phyloP scores from a whole-genome alignment of 495 filamentous ascomycete genomes.

The Tuber calosporum region DNA sequence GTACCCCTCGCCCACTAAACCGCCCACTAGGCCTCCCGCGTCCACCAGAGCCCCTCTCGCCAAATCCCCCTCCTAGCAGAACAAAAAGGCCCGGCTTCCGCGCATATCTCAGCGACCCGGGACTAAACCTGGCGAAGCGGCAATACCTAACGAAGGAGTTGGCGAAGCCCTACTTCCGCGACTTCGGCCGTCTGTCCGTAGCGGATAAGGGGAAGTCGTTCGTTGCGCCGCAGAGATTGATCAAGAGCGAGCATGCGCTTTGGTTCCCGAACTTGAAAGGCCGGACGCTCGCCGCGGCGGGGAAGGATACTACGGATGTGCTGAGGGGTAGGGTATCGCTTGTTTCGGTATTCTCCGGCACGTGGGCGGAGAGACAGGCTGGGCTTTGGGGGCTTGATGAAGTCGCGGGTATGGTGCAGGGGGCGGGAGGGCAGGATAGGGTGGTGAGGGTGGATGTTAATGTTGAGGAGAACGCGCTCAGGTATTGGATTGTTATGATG shows the following conservation, averaged over 20 bases:
- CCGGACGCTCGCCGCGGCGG: slow-evolving; percentile 55
- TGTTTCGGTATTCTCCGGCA: slow-evolving; percentile 69
- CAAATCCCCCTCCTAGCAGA: slow-evolving; percentile 51
- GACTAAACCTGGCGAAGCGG: slow-evolving; percentile 68
- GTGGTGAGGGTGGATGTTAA: slow-evolving; percentile 69
- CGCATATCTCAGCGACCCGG: slow-evolving; percentile 75
- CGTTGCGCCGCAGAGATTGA: slow-evolving; percentile 65
- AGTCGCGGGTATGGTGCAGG: slow-evolving; percentile 22
- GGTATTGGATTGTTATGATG: slow-evolving; percentile 62
- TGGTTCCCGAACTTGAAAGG: slow-evolving; percentile 92
- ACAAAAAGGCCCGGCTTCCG: slow-evolving; percentile 73
- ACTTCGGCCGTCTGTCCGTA: slow-evolving; percentile 75
- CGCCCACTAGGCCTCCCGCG: slow-evolving; percentile 71
- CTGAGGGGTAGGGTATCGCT: slow-evolving; percentile 66
- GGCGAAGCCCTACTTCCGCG: slow-evolving; percentile 80
- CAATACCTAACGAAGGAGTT: slow-evolving; percentile 52
- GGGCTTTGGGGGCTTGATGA: slow-evolving; percentile 59
- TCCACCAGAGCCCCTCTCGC: slow-evolving; percentile 46
- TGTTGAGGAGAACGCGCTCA: slow-evolving; percentile 70
- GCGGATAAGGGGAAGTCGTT: slow-evolving; percentile 79
- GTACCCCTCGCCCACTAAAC: slow-evolving; percentile 46
- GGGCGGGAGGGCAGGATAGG: slow-evolving; percentile 43
- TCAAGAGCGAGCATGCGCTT: slow-evolving; percentile 65
- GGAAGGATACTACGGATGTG: slow-evolving; percentile 61
- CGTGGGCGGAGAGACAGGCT: slow-evolving; percentile 81